Base-by-base conservation (phyloP, 148 eudicot species). In the Spergularia marina region DNA sequence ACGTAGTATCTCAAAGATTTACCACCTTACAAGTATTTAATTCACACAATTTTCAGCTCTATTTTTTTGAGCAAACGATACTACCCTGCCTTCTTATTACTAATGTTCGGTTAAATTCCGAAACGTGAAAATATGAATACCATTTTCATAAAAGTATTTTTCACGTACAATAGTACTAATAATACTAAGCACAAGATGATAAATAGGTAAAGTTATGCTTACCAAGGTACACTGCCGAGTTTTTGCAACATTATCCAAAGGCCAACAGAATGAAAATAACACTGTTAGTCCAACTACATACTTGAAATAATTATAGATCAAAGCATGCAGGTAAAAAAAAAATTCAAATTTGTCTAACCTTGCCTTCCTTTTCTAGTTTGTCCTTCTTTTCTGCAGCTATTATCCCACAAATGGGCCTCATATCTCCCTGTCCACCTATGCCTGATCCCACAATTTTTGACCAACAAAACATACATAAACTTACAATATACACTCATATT, bases 341-440 rank as follows among this genome's bases (percentile, higher is more conserved):
- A 30, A 52, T 15, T 51, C 3, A 44, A 58, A 30, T 69, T 34
- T 74, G 25, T 23, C 74, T 70, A 65, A 91, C 97, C 97, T 91
- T 91, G 97, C 60, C 94, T 86, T 77, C 97, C 97, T 86, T 91
- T 91, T 76, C 97, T 85, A 1, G 97, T 91, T 75, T 91, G 94
- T 30, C 97, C 97, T 77, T 91, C 97, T 72, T 90, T 91, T 70
- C 91, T 87, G 81, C 97, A 85, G 74, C 92, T 90, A 70, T 88
- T 91, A 68, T 91, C 97, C 97, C 97, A 91, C 72, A 91, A 82
- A 83, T 91, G 97, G 59, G 97, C 97, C 75, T 91, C 97, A 51
- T 89, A 91, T 82, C 97, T 86, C 60, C 97, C 97, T 0, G 97
- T 91, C 97, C 97, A 91, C 71, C 97, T 83, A 80, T 91, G 97